A percentile compares a stretch with the other conserved stretches of the same genome.
Evolutionary conservation across 257 asterid species (phyloP).

Genomic region (Nemophila menziesii): DNA sequence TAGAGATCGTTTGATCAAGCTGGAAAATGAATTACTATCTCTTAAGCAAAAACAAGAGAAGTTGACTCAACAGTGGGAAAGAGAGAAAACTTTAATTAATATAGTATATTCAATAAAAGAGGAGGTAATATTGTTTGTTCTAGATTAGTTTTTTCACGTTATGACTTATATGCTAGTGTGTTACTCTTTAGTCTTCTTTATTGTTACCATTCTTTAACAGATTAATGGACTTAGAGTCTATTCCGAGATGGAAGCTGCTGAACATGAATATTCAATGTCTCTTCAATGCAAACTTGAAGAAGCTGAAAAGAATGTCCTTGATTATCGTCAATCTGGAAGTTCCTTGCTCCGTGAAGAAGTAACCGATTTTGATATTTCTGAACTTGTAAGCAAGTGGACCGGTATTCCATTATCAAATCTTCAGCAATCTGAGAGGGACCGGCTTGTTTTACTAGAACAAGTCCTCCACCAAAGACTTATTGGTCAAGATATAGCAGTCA

Average conservation of each 20-base stretch:
- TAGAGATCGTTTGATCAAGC: conserved; percentile 69
- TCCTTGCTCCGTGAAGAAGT: conserved; percentile 97
- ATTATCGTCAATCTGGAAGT: conserved; percentile 74
- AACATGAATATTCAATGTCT: conserved; percentile 78
- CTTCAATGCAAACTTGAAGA: conserved; percentile 79
- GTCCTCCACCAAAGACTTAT: conserved; percentile 71
- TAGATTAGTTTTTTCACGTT: conserved; percentile 1
- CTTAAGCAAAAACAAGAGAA: conserved; percentile 72
- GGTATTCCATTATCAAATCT: conserved; percentile 87
- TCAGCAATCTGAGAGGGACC: conserved; percentile 80
- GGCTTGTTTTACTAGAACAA: conserved; percentile 68
- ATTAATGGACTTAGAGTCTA: conserved; percentile 90
- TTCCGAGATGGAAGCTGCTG: conserved; percentile 92
- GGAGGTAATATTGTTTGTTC: conserved; percentile 41
- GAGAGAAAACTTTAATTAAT: conserved; percentile 77
- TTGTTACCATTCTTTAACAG: conserved; percentile 21
- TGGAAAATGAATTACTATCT: conserved; percentile 67
- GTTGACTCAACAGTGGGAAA: conserved; percentile 90
- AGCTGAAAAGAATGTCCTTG: conserved; percentile 71
- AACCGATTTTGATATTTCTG: conserved; percentile 67
- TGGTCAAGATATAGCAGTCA: conserved; percentile 91
- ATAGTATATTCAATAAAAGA: conserved; percentile 77
- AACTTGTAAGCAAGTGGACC: conserved; percentile 96
- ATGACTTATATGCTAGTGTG: no score
- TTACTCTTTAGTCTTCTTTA: conserved; percentile 6